phyloP scores from a whole-genome alignment of 139 green algal genomes.

The Chlorella vulgaris region DNA sequence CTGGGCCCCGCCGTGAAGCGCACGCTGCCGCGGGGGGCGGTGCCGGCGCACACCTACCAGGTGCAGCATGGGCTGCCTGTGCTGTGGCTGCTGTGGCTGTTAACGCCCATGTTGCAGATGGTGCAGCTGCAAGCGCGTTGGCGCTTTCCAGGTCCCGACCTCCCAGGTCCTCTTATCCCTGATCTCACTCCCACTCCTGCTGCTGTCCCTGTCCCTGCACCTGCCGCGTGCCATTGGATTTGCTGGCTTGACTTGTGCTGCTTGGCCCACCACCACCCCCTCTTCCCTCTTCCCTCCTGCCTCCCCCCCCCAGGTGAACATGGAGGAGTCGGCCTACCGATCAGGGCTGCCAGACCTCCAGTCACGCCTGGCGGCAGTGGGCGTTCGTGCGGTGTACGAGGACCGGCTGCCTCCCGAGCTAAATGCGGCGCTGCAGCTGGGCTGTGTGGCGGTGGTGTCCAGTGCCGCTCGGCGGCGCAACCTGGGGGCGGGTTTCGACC shows the following conservation, averaged over 20 bases:
- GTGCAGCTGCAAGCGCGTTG: no score
- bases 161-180: no score
- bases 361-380: constrained; percentile 48
- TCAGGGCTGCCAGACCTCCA: constrained; percentile 48
- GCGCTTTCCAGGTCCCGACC: no score
- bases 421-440: constrained; percentile 65
- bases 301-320: constrained; percentile 49
- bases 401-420: constrained; percentile 72
- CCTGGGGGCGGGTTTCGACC: constrained; percentile 62
- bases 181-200: no score
- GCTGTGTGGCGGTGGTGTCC: constrained; percentile 72
- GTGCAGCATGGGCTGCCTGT: constrained; percentile 31
- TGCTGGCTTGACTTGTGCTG: background rate
- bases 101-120: no score
- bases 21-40: constrained; percentile 61
- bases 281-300: background rate
- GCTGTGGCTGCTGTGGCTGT: background rate
- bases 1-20: constrained; percentile 37
- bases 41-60: constrained; percentile 63
- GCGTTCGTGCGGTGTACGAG: constrained; percentile 76
- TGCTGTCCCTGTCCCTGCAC: no score
- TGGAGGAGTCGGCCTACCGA: constrained; percentile 75
- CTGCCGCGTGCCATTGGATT: no score
- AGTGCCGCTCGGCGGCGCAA: constrained; percentile 41
- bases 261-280: background rate